Evolutionary conservation across 1,284 basidiomycete species (phyloP).

Genomic region (Hortiboletus rubellus): DNA sequence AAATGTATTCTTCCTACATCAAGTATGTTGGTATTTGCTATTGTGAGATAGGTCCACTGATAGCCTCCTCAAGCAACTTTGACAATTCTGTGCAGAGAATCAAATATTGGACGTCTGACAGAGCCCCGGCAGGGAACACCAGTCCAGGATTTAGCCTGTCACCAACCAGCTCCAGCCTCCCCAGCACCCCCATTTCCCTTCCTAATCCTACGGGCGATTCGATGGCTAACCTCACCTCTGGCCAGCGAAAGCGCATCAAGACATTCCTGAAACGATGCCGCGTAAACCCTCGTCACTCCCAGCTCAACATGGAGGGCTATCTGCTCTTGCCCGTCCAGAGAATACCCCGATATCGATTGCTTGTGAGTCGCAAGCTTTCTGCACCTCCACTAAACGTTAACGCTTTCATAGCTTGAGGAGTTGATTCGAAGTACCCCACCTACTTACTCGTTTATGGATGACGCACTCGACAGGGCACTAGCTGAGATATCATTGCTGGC

Average conservation of each 20-base stretch:
- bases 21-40: conserved; percentile 59
- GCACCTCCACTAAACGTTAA: conserved; percentile 2
- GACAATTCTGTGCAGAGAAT: conserved; percentile 88
- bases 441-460: conserved; percentile 65
- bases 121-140: conserved; percentile 39
- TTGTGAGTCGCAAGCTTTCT: conserved; percentile 53
- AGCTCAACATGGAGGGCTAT: conserved; percentile 95
- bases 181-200: conserved; percentile 60
- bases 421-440: conserved; percentile 83
- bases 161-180: conserved; percentile 54
- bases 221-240: conserved; percentile 56
- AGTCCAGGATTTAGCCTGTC: conserved; percentile 51
- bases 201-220: conserved; percentile 39
- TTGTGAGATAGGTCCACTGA: conserved; percentile 9
- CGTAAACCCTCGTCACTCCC: conserved; percentile 87
- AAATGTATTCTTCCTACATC: conserved; percentile 96
- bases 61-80: conserved; percentile 66
- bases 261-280: conserved; percentile 84
- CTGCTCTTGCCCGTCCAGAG: conserved; percentile 94
- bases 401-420: conserved; percentile 68
- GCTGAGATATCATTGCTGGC: conserved; percentile 85
- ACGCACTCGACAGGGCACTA: conserved; percentile 84
- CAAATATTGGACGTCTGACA: conserved; percentile 76
- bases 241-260: conserved; percentile 86
- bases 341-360: conserved; percentile 91